Percentiles rank a stretch among this genome's conserved stretches.
These are phyloP conservation scores for Aureobasidium sp. DNA, from an alignment of 2,329 filamentous ascomycete genomes.

Conservation along the genomic window DNA sequence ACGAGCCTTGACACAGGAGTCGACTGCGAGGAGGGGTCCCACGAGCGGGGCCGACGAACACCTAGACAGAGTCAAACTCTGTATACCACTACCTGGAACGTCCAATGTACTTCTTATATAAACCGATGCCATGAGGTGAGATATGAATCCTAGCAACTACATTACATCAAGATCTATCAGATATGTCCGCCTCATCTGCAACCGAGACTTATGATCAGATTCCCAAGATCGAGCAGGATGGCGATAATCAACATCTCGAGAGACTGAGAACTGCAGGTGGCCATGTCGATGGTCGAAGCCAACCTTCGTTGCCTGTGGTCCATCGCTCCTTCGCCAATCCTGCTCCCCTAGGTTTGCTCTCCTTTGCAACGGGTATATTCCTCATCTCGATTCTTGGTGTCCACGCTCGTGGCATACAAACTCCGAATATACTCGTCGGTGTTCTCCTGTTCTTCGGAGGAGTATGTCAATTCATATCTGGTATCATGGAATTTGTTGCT, in stretches of 20 bases:
- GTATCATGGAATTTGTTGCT: conserved; percentile 21
- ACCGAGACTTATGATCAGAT: conserved; percentile 5
- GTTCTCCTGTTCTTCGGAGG: conserved; percentile 29
- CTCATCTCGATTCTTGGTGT: conserved; percentile 19
- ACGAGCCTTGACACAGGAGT: too few species aligned
- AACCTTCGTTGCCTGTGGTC: conserved; percentile 21
- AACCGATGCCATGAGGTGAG: too few species aligned
- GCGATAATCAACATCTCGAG: conserved; percentile 5
- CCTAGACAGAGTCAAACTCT: too few species aligned
- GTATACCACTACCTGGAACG: too few species aligned
- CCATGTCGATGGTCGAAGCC: conserved; percentile 13
- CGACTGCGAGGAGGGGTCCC: too few species aligned
- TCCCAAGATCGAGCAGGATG: not conserved
- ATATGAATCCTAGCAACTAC: too few species aligned
- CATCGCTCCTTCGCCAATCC: conserved; percentile 24
- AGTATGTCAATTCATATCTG: conserved; percentile 23
- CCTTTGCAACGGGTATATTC: conserved; percentile 29
- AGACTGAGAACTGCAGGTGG: conserved; percentile 10
- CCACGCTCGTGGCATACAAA: conserved; percentile 18
- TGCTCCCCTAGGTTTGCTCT: conserved; percentile 27
- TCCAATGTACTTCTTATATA: too few species aligned
- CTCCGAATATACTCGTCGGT: conserved; percentile 25
- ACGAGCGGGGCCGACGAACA: too few species aligned
- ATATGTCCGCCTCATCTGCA: not conserved
- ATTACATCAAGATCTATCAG: too few species aligned